phyloP scores from a whole-genome alignment of 2,329 filamentous ascomycete genomes.

The Botrytis paeoniae region DNA sequence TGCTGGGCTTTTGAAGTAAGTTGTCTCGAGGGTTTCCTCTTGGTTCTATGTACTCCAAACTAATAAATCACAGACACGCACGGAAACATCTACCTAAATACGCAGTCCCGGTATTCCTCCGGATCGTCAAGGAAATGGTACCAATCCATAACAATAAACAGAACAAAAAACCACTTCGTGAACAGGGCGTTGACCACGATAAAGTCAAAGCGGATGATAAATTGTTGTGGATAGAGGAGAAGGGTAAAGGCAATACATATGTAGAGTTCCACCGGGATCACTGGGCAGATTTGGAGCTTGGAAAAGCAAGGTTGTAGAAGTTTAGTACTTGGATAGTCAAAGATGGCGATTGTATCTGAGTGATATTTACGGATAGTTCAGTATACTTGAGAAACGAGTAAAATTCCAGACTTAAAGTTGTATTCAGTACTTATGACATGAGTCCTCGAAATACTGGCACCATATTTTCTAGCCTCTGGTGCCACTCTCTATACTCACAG shows the following conservation, averaged over 20 bases:
- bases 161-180: slow-evolving; percentile 68
- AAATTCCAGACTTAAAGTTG: not conserved
- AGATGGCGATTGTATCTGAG: not conserved
- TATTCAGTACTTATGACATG: not conserved
- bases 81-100: slow-evolving; percentile 64
- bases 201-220: slow-evolving; percentile 44
- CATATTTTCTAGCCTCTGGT: not conserved
- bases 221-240: slow-evolving; percentile 56
- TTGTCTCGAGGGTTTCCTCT: not conserved
- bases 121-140: slow-evolving; percentile 55
- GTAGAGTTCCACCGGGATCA: slow-evolving; percentile 56
- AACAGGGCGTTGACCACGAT: slow-evolving; percentile 61
- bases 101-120: slow-evolving; percentile 71
- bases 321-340: not conserved
- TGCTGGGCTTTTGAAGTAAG: slow-evolving; percentile 52
- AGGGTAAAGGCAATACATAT: slow-evolving; percentile 54
- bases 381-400: not conserved
- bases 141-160: slow-evolving; percentile 78
- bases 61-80: slow-evolving; percentile 44
- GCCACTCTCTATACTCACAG: not conserved
- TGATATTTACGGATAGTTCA: not conserved
- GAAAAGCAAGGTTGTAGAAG: slow-evolving; percentile 45
- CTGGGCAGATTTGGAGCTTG: slow-evolving; percentile 52
- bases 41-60: not conserved
- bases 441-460: not conserved